Conservation (phyloP, 108 stramenopile species). For the Nannochloropsis salina region DNA sequence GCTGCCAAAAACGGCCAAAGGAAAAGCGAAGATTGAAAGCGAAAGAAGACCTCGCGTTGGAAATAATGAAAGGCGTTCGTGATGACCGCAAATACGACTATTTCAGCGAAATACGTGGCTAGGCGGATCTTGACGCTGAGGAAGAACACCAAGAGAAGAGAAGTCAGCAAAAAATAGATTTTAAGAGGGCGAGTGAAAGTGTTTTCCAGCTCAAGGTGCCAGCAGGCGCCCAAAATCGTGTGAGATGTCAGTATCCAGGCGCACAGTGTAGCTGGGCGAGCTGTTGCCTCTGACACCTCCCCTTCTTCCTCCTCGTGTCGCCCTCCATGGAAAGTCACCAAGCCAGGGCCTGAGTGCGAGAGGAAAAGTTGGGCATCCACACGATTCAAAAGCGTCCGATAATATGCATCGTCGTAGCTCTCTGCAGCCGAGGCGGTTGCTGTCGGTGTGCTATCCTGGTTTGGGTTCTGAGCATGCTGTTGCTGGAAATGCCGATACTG, state of each 20-base stretch:
- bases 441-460: not conserved
- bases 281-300: not conserved
- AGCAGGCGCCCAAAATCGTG: not conserved
- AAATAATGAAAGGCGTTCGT: conserved; percentile 1
- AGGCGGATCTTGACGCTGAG: conserved; percentile 13
- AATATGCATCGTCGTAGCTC: not conserved
- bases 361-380: not conserved
- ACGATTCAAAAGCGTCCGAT: not conserved
- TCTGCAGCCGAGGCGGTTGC: not conserved
- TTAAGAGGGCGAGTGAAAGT: conserved; percentile 16
- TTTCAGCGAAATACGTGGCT: not conserved
- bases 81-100: not conserved
- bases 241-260: not conserved
- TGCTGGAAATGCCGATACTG: too few species aligned
- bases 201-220: not conserved
- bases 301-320: not conserved
- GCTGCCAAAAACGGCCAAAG: not conserved
- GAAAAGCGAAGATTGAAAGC: not conserved
- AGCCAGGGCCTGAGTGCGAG: not conserved
- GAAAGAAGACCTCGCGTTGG: not conserved
- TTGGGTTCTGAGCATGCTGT: too few species aligned
- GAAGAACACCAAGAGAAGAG: not conserved
- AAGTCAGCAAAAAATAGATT: conserved; percentile 1
- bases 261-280: not conserved
- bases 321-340: not conserved